Evolutionary conservation across 768 basidiomycete genomes (phyloP).

Genomic region (Phallus indusiatus): DNA sequence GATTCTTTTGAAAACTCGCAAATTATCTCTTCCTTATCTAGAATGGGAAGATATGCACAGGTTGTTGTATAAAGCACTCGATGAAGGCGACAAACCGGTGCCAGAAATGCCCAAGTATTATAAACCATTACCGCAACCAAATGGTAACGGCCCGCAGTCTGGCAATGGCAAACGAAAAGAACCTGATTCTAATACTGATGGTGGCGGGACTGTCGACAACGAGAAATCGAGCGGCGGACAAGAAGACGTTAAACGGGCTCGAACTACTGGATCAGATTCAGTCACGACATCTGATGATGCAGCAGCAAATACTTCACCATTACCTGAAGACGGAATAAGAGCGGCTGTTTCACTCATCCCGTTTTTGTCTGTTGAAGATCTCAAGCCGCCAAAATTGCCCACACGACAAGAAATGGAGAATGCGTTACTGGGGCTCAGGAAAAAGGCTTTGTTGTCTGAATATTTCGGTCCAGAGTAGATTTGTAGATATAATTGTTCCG

Average conservation of each 20-base stretch:
- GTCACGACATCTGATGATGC: constrained; percentile 21
- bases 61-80: constrained; percentile 44
- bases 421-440: constrained; percentile 64
- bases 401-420: constrained; percentile 70
- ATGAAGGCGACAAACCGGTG: constrained; percentile 34
- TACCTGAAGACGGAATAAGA: constrained; percentile 16
- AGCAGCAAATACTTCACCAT: constrained; percentile 3
- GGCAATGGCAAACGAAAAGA: constrained; percentile 48
- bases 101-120: constrained; percentile 35
- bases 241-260: constrained; percentile 16
- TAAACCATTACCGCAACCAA: constrained; percentile 21
- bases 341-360: constrained; percentile 63
- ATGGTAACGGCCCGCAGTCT: constrained; percentile 10
- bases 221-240: constrained; percentile 23
- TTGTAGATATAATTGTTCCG: too few relatives aligned
- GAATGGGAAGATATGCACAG: constrained; percentile 59
- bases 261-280: constrained; percentile 19
- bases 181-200: constrained; percentile 33
- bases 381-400: constrained; percentile 70
- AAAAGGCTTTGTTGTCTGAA: constrained; percentile 77
- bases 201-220: constrained; percentile 8
- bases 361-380: constrained; percentile 62
- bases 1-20: too few relatives aligned
- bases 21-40: constrained; percentile 16
- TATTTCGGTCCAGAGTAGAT: constrained; percentile 35